Base-by-base conservation (phyloP, 2,329 filamentous ascomycete species). In the Juglanconis juglandina region DNA sequence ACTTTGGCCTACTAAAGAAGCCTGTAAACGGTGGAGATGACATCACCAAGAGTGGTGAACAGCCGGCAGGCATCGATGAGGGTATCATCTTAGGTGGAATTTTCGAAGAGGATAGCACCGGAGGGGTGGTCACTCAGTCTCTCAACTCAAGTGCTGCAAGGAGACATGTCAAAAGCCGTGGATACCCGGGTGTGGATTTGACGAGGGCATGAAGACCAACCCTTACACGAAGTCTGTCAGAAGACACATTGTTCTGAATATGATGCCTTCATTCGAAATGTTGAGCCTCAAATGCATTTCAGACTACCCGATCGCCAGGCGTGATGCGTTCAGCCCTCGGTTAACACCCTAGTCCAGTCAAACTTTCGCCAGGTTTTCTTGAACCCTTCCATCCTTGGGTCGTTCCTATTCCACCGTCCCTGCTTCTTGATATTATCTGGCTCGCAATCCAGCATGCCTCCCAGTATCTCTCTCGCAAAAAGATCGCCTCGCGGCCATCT, bases 401-500 rank as follows among this genome's bases (percentile, higher is more conserved):
- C 89, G 3, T 82, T 84, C 71, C 84, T 85, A 14, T 81, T 81
- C 95, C 95, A 99, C 60, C 88, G 80, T 1, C 94, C 95, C 75
- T 98, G 93, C 73, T 87, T 90, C 81, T 95, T 97, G 66, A 96
- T 88, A 13, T 96, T 80, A 66, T 96, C 88, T 3, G 90, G 86
- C 64, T 87, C 91, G 32, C 85, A 81, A 73, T 96, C 93, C 56
- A 98, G 75, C 87, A 99, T 98, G 2, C 94, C 95, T 0, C 92
- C 95, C 42, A 99, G 80, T 6, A 96, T 85, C 76, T 98, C 95
- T 58, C 95, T 81, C 2, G 95, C 95, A 72, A 99, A 99, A 17
- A 97, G 73, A 74, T 99, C 95, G 0, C 94, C 94, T 68, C 83
- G 85, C 0, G 96, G 96, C 95, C 95, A 99, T 54, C 87, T 81